Evolutionary conservation across 257 asterid species (phyloP), one percentile per base, ranked within the genome.

Genomic region (Capsicum chinense): DNA sequence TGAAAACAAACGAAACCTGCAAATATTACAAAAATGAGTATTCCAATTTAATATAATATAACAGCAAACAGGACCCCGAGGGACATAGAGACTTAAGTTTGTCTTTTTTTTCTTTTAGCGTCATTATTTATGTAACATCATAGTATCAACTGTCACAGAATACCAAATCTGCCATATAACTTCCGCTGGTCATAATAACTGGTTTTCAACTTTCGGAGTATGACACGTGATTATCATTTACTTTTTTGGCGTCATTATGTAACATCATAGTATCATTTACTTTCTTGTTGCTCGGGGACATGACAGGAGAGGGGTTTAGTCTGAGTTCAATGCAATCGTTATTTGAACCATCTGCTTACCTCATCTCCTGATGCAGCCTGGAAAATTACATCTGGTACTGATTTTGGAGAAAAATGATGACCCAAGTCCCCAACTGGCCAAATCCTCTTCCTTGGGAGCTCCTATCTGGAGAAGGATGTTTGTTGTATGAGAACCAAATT

Each of bases 331-430:
- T 48, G 35, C 54, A 59, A 68, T 42, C 54, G 26, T 71, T 68
- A 86, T 86, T 73, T 58, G 47, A 42, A 71, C 69, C 68, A 66
- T 39, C 60, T 26, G 48, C 89, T 90, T 67, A 94, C 99, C 97
- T 94, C 99, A 73, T 96, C 90, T 83, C 98, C 99, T 39, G 99
- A 98, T 42, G 98, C 90, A 85, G 97, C 93, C 92, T 92, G 98
- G 80, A 96, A 88, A 83, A 96, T 88, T 85, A 84, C 79, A 90
- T 94, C 99, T 88, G 99, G 98, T 44, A 96, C 95, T 44, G 99
- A 89, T 67, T 93, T 89, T 74, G 99, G 97, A 80, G 63, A 88
- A 79, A 89, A 89, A 86, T 96, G 98, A 91, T 96, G 99, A 33
- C 98, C 33, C 33, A 26, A 26, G 33, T 26, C 33, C 99, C 99